phyloP scores from a whole-genome alignment of 306 rosid species.

The Comarum palustre region DNA sequence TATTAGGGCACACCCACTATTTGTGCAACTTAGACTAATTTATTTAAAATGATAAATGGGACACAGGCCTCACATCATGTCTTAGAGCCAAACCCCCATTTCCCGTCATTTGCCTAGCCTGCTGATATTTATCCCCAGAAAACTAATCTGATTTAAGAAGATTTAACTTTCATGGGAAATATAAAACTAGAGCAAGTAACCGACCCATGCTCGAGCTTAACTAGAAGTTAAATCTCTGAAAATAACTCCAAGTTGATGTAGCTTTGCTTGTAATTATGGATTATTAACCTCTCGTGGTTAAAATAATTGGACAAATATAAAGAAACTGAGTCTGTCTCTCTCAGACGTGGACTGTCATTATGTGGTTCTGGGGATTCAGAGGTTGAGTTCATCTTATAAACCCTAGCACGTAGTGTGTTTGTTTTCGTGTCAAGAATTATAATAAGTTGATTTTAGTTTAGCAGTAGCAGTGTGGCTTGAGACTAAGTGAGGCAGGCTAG shows the following conservation, averaged over 20 bases:
- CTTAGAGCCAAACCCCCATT: not conserved
- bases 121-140: not conserved
- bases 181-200: not conserved
- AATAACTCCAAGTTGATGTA: not conserved
- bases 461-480: not conserved
- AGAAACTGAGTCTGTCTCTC: not conserved
- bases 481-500: not conserved
- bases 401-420: not conserved
- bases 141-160: not conserved
- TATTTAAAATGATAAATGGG: too few species aligned
- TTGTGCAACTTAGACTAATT: too few species aligned
- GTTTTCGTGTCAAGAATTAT: conserved; percentile 3
- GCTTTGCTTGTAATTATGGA: not conserved
- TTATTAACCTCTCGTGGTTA: not conserved
- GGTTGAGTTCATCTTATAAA: not conserved
- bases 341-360: conserved; percentile 6
- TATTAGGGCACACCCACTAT: too few species aligned
- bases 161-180: not conserved
- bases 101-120: conserved; percentile 21
- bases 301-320: not conserved
- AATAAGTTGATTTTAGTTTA: not conserved
- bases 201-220: conserved; percentile 1
- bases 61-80: too few species aligned
- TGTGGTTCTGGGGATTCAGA: not conserved
- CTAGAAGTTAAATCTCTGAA: not conserved